Percentiles rank a stretch among this genome's conserved stretches.
Conservation (phyloP, 75 land plant species). For the Larix kaempferi region DNA sequence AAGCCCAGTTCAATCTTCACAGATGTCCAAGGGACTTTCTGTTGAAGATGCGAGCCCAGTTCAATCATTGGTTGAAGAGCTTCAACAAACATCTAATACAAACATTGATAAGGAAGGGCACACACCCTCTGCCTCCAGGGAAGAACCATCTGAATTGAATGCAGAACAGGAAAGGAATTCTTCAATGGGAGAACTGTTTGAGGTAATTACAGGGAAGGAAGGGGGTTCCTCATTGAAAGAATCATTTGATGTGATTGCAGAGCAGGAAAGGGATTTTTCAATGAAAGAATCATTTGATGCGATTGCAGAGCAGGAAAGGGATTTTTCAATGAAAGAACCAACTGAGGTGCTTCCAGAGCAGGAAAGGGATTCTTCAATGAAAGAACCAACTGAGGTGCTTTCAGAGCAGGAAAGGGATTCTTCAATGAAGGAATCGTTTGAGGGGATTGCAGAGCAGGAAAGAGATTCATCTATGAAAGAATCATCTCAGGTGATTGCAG, state of each 20-base stretch:
- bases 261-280: not conserved
- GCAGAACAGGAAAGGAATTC: constrained; percentile 15
- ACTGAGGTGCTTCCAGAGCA: not conserved
- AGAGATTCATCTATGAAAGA: constrained; percentile 13
- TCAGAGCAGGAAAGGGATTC: too few species aligned
- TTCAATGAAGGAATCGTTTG: too few species aligned
- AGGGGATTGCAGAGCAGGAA: too few species aligned
- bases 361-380: constrained; percentile 7
- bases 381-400: not conserved
- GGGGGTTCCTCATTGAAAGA: too few species aligned
- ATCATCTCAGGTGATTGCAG: constrained; percentile 33
- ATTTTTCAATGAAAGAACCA: too few species aligned
- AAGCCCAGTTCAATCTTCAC: constrained; percentile 10
- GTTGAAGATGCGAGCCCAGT: constrained; percentile 3
- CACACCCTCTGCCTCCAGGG: constrained; percentile 28
- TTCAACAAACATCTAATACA: not conserved
- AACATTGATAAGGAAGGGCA: constrained; percentile 12
- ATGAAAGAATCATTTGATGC: constrained; percentile 36
- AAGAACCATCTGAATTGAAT: constrained; percentile 42
- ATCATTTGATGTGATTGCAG: too few species aligned
- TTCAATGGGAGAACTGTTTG: not conserved
- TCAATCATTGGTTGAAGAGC: not conserved
- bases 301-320: constrained; percentile 5
- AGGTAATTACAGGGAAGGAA: too few species aligned
- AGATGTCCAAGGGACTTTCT: not conserved